Conservation (phyloP, 352 stramenopile species). For the Phytopythium kandeliae region DNA sequence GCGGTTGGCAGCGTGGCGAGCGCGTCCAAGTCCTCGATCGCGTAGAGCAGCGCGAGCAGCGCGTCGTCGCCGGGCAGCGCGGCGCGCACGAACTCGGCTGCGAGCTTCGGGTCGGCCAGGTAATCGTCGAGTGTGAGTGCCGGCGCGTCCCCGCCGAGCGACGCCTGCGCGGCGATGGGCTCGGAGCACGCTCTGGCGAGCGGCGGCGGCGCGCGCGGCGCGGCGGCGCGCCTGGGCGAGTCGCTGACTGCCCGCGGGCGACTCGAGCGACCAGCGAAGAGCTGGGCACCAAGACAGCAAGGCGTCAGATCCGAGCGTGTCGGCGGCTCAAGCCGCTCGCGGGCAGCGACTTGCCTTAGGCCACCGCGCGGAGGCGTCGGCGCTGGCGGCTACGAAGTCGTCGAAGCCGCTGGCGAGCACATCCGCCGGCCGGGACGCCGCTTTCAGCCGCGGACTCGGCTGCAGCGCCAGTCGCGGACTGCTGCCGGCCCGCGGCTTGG, state of each 20-base stretch:
- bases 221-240: not conserved
- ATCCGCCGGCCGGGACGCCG: not conserved
- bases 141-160: not conserved
- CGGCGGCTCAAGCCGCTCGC: no score
- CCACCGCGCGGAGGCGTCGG: not conserved
- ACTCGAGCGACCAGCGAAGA: not conserved
- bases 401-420: conserved; percentile 18
- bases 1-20: conserved; percentile 19
- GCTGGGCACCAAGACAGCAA: not conserved
- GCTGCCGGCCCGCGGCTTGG: not conserved
- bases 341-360: conserved; percentile 2
- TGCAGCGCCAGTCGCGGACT: conserved; percentile 5
- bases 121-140: conserved; percentile 27
- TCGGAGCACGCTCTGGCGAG: not conserved
- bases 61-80: conserved; percentile 25
- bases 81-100: conserved; percentile 34
- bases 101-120: conserved; percentile 34
- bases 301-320: no score
- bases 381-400: conserved; percentile 14
- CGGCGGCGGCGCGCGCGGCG: not conserved
- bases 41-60: conserved; percentile 31
- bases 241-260: not conserved
- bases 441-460: conserved; percentile 10
- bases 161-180: not conserved
- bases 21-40: conserved; percentile 37